Conservation (phyloP, 805 yeast species). For the Aciculoconidium aculeatum region DNA sequence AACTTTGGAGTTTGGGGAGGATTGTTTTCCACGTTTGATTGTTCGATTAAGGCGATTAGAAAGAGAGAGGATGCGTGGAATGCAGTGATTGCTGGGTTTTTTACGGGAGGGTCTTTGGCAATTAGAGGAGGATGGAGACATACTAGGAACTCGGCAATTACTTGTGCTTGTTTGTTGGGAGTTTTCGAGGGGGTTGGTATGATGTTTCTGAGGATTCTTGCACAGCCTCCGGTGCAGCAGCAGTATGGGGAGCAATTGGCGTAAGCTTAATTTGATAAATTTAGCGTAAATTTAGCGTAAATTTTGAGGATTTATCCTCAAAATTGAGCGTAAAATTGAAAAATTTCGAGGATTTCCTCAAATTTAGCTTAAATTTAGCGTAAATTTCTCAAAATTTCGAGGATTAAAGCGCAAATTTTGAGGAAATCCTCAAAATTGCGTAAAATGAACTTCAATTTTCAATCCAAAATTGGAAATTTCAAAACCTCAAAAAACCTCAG, state of each 20-base stretch:
- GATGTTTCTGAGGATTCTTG: constrained; percentile 87
- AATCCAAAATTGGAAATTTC: no score
- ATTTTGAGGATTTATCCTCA: no score
- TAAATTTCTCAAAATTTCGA: no score
- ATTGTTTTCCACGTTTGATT: constrained; percentile 89
- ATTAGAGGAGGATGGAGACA: constrained; percentile 99
- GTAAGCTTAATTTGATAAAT: no score
- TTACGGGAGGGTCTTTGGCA: constrained; percentile 97
- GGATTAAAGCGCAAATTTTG: no score
- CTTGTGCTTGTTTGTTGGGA: constrained; percentile 95
- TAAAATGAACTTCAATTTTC: no score
- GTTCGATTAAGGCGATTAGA: constrained; percentile 91
- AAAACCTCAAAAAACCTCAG: no score
- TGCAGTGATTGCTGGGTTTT: constrained; percentile 95
- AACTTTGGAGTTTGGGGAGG: constrained; percentile 99
- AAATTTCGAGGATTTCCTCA: no score
- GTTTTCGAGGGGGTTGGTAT: constrained; percentile 98
- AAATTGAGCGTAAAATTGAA: no score
- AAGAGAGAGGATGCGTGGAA: constrained; percentile 98
- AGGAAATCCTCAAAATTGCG: no score
- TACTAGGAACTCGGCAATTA: constrained; percentile 91
- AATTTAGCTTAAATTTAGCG: no score
- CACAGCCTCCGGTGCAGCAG: constrained; percentile 57
- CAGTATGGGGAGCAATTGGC: constrained; percentile 37
- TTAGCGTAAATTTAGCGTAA: constrained; percentile 22